Evolutionary conservation across 192 early-diverging fungal species (phyloP).

Genomic region (Backusella westeae): DNA sequence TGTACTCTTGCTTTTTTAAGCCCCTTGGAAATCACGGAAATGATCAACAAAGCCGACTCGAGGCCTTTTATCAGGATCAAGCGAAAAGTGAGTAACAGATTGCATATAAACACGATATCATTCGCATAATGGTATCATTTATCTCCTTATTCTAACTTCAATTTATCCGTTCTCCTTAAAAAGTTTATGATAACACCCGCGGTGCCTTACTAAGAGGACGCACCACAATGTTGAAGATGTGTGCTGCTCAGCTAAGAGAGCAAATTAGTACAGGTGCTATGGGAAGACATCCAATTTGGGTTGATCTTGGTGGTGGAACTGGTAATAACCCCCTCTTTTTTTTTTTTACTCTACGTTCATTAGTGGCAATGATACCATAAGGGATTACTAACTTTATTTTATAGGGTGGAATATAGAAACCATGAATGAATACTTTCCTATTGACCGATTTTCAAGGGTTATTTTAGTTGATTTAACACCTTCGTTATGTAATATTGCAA

Average conservation of each 20-base stretch:
- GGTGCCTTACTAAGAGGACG: slow-evolving; percentile 69
- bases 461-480: slow-evolving; percentile 84
- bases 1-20: slow-evolving; percentile 77
- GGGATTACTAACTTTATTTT: not conserved
- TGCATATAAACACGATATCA: not conserved
- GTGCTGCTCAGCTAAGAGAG: slow-evolving; percentile 70
- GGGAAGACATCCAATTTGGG: slow-evolving; percentile 47
- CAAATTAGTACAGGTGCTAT: slow-evolving; percentile 23
- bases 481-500: slow-evolving; percentile 76
- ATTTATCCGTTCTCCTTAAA: slow-evolving; percentile 17
- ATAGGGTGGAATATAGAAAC: slow-evolving; percentile 70
- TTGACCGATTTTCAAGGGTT: slow-evolving; percentile 72
- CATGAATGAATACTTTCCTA: slow-evolving; percentile 74
- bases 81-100: slow-evolving; percentile 52
- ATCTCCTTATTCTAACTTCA: slow-evolving; percentile 11
- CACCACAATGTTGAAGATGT: slow-evolving; percentile 77
- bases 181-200: slow-evolving; percentile 76
- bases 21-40: slow-evolving; percentile 58
- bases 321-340: slow-evolving; percentile 26
- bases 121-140: slow-evolving; percentile 1
- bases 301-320: slow-evolving; percentile 68
- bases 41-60: slow-evolving; percentile 69
- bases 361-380: too few relatives aligned
- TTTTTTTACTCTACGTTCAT: not conserved
- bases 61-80: slow-evolving; percentile 80